Percentiles rank a stretch among this genome's conserved stretches.
Conservation (phyloP, 2,329 filamentous ascomycete species). For the Aspergillus felis region DNA sequence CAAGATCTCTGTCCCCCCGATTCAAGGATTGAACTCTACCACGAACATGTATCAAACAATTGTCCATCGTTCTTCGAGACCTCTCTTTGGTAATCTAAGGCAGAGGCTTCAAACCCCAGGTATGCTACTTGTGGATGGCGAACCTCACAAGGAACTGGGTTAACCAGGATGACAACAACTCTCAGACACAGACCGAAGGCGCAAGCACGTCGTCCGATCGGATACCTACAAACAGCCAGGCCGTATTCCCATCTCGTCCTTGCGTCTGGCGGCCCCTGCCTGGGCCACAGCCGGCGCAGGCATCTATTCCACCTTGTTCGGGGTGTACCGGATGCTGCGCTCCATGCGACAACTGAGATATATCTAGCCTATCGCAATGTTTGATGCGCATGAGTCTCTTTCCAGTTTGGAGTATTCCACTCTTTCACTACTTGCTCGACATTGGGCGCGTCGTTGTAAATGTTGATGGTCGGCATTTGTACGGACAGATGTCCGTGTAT, state of each 20-base stretch:
- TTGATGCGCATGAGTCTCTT: not conserved
- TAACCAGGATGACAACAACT: not conserved
- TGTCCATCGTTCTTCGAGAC: not conserved
- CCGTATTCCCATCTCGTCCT: constrained; percentile 2
- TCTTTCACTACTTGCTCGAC: not conserved
- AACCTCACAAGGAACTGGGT: not conserved
- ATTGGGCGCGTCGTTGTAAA: too few relatives aligned
- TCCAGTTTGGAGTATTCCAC: not conserved
- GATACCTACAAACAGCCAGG: not conserved
- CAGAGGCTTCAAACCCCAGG: not conserved
- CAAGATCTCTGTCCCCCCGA: not conserved
- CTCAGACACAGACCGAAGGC: not conserved
- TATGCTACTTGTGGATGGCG: not conserved
- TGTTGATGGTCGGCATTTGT: too few relatives aligned
- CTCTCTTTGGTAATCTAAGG: not conserved
- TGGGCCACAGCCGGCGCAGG: constrained; percentile 7
- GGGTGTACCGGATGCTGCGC: constrained; percentile 6
- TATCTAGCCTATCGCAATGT: not conserved
- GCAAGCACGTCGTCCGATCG: not conserved
- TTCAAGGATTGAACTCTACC: too few relatives aligned
- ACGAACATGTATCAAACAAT: not conserved
- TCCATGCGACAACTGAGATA: constrained; percentile 7
- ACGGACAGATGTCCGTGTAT: too few relatives aligned
- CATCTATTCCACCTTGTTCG: constrained; percentile 6
- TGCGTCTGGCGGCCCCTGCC: constrained; percentile 4